Conservation (phyloP, 495 filamentous ascomycete genomes). For the Xylaria palmicola region DNA sequence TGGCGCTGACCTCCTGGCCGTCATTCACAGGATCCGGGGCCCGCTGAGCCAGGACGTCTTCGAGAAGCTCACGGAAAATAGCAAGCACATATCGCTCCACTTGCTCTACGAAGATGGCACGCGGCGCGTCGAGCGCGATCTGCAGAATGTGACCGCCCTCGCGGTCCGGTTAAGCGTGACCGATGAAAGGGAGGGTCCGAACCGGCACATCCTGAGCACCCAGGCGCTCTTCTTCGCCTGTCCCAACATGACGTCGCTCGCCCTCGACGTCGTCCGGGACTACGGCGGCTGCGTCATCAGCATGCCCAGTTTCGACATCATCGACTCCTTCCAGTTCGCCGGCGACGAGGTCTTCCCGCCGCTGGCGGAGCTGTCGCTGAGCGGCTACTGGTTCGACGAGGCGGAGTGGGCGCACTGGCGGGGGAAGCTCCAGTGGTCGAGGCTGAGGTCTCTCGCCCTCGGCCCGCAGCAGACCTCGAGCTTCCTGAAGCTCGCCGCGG, state of each 20-base stretch:
- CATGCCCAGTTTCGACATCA: not conserved
- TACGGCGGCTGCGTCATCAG: not conserved
- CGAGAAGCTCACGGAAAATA: not conserved
- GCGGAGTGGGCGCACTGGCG: not conserved
- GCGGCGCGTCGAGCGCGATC: not conserved
- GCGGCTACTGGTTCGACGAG: not conserved
- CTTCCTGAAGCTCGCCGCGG: not conserved
- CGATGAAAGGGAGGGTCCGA: not conserved
- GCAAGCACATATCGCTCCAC: not conserved
- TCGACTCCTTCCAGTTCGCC: not conserved
- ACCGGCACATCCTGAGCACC: not conserved
- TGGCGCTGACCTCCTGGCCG: not conserved
- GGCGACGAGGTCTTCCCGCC: not conserved
- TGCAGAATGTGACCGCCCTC: not conserved
- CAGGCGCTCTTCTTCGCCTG: conserved; percentile 6
- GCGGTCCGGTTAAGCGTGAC: not conserved
- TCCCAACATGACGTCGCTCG: conserved; percentile 3
- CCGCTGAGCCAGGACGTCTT: not conserved
- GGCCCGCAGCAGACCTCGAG: not conserved
- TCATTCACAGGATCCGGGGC: not conserved
- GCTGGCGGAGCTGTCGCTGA: not conserved
- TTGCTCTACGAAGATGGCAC: not conserved
- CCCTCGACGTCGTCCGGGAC: not conserved
- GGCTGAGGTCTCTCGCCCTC: conserved; percentile 4
- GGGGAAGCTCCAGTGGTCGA: conserved; percentile 3